Percentiles rank a stretch among this genome's conserved stretches.
Conservation (phyloP, 208 protist species). For the Angomonas deanei region DNA sequence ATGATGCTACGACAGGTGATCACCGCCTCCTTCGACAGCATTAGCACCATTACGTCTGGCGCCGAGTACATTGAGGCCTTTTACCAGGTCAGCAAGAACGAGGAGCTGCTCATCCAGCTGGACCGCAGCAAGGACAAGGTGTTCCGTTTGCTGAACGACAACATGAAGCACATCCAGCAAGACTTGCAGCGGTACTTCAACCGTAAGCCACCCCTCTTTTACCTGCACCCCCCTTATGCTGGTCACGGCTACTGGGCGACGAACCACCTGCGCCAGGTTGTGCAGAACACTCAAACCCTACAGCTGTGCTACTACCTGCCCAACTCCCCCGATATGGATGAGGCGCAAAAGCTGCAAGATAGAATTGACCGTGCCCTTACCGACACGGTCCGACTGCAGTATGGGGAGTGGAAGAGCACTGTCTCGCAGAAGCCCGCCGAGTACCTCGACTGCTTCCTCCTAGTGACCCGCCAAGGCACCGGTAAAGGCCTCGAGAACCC, state of each 20-base stretch:
- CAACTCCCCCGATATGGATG: slow-evolving; percentile 70
- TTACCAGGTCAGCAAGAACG: slow-evolving; percentile 90
- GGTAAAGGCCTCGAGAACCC: slow-evolving; percentile 45
- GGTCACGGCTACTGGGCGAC: slow-evolving; percentile 92
- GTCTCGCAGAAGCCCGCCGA: slow-evolving; percentile 65
- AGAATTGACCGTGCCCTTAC: slow-evolving; percentile 76
- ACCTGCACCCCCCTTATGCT: slow-evolving; percentile 85
- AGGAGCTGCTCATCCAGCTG: slow-evolving; percentile 91
- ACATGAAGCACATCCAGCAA: slow-evolving; percentile 82
- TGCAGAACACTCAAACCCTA: slow-evolving; percentile 43
- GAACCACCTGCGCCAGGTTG: slow-evolving; percentile 53
- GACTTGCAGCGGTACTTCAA: slow-evolving; percentile 92
- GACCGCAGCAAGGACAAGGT: slow-evolving; percentile 91
- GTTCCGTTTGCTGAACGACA: slow-evolving; percentile 77
- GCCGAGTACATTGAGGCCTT: slow-evolving; percentile 97
- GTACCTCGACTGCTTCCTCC: slow-evolving; percentile 84
- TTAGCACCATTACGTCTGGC: slow-evolving; percentile 84
- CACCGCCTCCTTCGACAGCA: slow-evolving; percentile 92
- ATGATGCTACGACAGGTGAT: slow-evolving; percentile 97
- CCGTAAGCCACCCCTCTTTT: slow-evolving; percentile 84
- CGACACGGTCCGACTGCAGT: slow-evolving; percentile 75
- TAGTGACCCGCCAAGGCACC: slow-evolving; percentile 52
- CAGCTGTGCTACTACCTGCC: slow-evolving; percentile 81
- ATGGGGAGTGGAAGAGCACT: slow-evolving; percentile 65
- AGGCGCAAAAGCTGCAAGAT: slow-evolving; percentile 70